Conservation (phyloP, 345 rosid species). For the Dipteronia sinensis region DNA sequence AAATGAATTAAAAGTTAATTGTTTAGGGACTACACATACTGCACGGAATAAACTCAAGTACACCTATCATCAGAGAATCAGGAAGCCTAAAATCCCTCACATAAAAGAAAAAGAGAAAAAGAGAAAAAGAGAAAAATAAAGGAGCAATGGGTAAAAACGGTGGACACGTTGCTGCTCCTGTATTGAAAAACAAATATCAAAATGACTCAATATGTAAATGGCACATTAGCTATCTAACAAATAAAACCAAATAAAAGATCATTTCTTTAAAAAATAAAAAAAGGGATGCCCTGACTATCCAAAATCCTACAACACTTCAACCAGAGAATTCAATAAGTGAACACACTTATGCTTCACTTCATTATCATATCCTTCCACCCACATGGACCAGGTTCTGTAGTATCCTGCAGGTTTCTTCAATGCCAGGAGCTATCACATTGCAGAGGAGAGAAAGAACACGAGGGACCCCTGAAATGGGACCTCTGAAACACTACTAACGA, state of each 20-base stretch:
- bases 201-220: not conserved
- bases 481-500: not conserved
- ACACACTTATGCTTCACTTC: not conserved
- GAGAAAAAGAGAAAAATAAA: not conserved
- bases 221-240: not conserved
- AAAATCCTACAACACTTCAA: not conserved
- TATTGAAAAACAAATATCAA: not conserved
- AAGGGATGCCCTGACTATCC: not conserved
- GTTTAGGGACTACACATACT: conserved; percentile 2
- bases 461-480: not conserved
- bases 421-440: not conserved
- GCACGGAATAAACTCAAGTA: not conserved
- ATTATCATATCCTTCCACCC: not conserved
- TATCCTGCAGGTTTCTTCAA: not conserved
- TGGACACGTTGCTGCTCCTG: not conserved
- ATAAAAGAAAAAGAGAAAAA: not conserved
- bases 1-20: conserved; percentile 24
- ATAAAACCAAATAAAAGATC: not conserved
- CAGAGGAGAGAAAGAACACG: not conserved
- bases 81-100: not conserved
- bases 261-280: too few relatives aligned
- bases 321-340: not conserved
- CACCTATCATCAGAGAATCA: not conserved
- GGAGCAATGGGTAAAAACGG: not conserved
- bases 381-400: not conserved